Percentiles rank a stretch among this genome's conserved stretches.
Evolutionary conservation across 306 rosid species (phyloP).

Genomic region (Senna siamea): DNA sequence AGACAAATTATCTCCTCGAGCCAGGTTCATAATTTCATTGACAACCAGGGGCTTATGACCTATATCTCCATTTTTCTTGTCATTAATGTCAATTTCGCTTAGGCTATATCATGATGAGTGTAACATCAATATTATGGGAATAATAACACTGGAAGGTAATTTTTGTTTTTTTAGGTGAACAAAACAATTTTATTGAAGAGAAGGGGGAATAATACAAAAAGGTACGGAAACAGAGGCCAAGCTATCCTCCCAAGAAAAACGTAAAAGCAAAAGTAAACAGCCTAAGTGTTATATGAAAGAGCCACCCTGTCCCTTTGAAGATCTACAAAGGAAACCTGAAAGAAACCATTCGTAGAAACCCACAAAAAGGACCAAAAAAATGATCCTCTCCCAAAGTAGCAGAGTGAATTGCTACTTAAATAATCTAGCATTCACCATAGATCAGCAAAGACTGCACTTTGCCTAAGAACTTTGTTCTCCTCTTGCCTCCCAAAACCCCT

Average conservation of each 20-base stretch:
- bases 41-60: neutral
- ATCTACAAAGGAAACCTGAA: neutral
- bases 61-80: conserved; percentile 14
- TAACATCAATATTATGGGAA: neutral
- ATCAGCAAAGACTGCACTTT: neutral
- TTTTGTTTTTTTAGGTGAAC: neutral
- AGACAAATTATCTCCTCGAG: neutral
- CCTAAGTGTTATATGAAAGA: neutral
- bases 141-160: neutral
- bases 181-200: too few species aligned
- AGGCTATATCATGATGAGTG: neutral
- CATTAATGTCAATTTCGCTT: neutral
- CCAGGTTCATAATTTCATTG: conserved; percentile 4
- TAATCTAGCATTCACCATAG: neutral
- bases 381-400: neutral
- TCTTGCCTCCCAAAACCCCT: neutral
- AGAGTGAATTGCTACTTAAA: neutral
- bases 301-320: neutral
- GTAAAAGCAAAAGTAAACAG: too few species aligned
- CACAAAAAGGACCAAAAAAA: neutral
- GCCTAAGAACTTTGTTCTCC: neutral
- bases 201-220: too few species aligned
- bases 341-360: neutral
- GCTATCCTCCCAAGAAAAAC: too few species aligned
- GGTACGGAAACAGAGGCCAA: too few species aligned